Conservation (phyloP, 176 grass and related monocot genomes). For the Rhynchospora pubera region DNA sequence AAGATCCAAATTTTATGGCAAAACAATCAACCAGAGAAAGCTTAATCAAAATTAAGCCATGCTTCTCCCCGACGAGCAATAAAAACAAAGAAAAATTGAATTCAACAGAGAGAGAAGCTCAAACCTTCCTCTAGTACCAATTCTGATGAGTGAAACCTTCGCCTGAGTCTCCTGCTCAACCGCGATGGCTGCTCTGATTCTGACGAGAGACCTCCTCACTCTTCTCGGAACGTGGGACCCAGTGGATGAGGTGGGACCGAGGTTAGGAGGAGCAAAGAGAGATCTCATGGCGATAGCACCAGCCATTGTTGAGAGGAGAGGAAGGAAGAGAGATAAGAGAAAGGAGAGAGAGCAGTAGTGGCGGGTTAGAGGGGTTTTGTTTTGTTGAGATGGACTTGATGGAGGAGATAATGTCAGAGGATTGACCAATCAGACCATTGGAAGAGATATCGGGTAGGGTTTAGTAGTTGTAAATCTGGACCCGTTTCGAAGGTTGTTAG, state of each 20-base stretch:
- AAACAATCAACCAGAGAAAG: conserved; percentile 13
- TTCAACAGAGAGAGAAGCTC: background rate
- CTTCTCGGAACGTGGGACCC: conserved; percentile 32
- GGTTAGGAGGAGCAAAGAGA: conserved; percentile 27
- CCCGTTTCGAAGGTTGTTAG: background rate
- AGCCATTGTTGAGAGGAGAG: background rate
- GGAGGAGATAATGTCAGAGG: conserved; percentile 64
- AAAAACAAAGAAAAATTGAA: background rate
- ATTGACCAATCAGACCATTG: conserved; percentile 41
- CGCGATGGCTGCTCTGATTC: conserved; percentile 50
- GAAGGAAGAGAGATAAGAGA: background rate
- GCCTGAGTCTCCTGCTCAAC: conserved; percentile 64
- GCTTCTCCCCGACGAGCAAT: conserved; percentile 15
- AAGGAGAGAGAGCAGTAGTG: background rate
- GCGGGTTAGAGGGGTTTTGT: conserved; percentile 9
- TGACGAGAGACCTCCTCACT: conserved; percentile 20
- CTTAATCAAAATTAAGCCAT: background rate
- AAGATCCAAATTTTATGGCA: background rate
- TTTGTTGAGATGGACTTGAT: conserved; percentile 11
- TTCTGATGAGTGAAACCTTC: conserved; percentile 76
- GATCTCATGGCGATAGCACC: conserved; percentile 37
- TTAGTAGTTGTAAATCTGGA: background rate
- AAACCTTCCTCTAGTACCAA: conserved; percentile 93
- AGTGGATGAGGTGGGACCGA: conserved; percentile 38
- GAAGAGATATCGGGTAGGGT: conserved; percentile 1